phyloP scores from a whole-genome alignment of 805 yeast species.

The Ogataea ganodermae region DNA sequence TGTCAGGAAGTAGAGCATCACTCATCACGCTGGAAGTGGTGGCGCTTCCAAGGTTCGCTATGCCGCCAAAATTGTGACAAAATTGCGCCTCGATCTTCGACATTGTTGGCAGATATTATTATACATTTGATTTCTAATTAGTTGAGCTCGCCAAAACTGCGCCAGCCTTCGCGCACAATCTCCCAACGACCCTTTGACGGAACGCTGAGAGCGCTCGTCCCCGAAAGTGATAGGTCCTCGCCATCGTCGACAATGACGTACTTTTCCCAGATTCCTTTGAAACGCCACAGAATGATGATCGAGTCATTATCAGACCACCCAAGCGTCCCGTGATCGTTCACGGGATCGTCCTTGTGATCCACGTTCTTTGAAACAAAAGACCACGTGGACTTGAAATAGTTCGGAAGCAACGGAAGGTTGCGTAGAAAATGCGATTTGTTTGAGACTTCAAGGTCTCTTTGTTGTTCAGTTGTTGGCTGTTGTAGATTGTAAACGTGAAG shows the following conservation, averaged over 20 bases:
- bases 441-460: conserved; percentile 22
- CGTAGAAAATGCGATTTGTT: conserved; percentile 69
- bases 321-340: conserved; percentile 45
- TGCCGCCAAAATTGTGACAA: conserved; percentile 1
- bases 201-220: background rate
- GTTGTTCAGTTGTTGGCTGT: conserved; percentile 32
- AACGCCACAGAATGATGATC: conserved; percentile 73
- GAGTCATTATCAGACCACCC: conserved; percentile 83
- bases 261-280: conserved; percentile 81
- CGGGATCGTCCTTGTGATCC: conserved; percentile 33
- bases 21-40: conserved; percentile 21
- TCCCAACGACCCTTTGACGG: conserved; percentile 44
- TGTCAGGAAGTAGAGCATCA: conserved; percentile 44
- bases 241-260: conserved; percentile 65
- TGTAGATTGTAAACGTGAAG: conserved; percentile 72
- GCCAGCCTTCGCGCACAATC: conserved; percentile 71
- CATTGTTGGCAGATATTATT: conserved; percentile 2
- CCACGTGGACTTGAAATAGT: conserved; percentile 85
- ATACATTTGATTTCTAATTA: conserved; percentile 15
- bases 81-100: background rate
- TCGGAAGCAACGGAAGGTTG: conserved; percentile 55
- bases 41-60: background rate
- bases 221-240: conserved; percentile 13
- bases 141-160: conserved; percentile 47
- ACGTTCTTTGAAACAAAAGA: conserved; percentile 76